Evolutionary conservation across 2,329 filamentous ascomycete genomes (phyloP), one percentile per base, ranked within the genome.

Genomic region (Fusarium drepaniforme): DNA sequence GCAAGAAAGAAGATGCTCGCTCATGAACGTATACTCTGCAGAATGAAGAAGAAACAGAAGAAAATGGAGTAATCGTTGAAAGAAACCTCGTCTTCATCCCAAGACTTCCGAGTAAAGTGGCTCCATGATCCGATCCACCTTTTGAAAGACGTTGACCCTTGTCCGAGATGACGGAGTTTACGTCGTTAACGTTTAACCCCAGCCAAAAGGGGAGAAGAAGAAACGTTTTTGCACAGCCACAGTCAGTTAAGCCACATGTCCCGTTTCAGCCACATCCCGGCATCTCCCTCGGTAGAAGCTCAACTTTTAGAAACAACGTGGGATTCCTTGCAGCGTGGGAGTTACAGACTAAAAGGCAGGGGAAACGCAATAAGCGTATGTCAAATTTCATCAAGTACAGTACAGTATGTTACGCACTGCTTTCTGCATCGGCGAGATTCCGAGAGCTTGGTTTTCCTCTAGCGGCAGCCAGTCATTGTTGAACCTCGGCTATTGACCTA

Each of bases 11-110:
- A 8, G 28, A 7, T 25, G 38, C 60, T 66, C 66, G 61, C 49
- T 66, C 28, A 42, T 30, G 15, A 15, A 35, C 12, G 33, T 35
- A 35, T 57, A 60, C 33, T 35, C 37, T 46, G 44, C 30, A 46
- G 18, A 66, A 40, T 5, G 49, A 51, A 42, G 12, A 40, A 57
- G 64, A 37, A 69, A 38, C 30, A 21, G n/a, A 57, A 25, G 21
- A 61, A 65, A 25, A 33, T 11, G 58, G 30, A 40, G 40, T 35
- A 35, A 35, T 67, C 30, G 64, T 73, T 8, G 49, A 53, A 21
- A 71, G 38, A 44, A 61, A 40, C 44, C 57, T 59, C 38, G 58
- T 64, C 58, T 68, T 68, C 73, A 75, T 75, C 64, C 38, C 64
- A 66, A 38, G 53, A 53, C 64, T 65, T 65, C 62, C 18, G 51